These are phyloP conservation scores for Pseudocohnilembus persalinus DNA, from an alignment of 169 alveolate genomes.

Conservation along the genomic window DNA sequence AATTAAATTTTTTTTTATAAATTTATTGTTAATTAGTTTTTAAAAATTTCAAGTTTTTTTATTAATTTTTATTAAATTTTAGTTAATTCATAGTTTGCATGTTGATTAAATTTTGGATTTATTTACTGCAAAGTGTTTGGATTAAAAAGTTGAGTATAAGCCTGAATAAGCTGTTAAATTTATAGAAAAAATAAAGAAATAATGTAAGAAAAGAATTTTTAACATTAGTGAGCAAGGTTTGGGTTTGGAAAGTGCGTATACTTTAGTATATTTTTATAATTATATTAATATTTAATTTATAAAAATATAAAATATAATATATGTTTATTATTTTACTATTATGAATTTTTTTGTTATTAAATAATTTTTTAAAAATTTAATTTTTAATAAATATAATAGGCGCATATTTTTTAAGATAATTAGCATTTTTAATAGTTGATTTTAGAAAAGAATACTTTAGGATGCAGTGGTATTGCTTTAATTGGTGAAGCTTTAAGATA, in stretches of 20 bases:
- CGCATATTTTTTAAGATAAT: not conserved
- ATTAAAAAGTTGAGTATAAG: conserved; percentile 35
- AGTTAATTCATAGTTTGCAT: conserved; percentile 15
- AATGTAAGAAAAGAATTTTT: conserved; percentile 28
- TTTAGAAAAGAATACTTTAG: conserved; percentile 68
- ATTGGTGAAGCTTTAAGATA: conserved; percentile 57
- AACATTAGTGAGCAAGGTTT: conserved; percentile 35
- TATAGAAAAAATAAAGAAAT: conserved; percentile 34
- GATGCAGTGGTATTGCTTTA: conserved; percentile 72
- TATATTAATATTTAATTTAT: conserved; percentile 6
- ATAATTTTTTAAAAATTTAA: no score
- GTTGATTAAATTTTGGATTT: conserved; percentile 36
- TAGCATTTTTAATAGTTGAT: conserved; percentile 49
- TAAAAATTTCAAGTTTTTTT: no score
- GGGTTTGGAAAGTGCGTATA: conserved; percentile 35
- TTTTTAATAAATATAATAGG: not conserved
- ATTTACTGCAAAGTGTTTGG: conserved; percentile 54
- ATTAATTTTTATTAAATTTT: no score
- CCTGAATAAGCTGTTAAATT: conserved; percentile 50
- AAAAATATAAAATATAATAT: no score
- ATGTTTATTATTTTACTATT: no score
- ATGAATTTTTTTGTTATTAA: no score
- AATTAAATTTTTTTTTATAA: no score
- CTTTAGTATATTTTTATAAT: conserved; percentile 24
- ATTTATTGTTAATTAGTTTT: no score